Base-by-base conservation (phyloP, 2,329 filamentous ascomycete species). In the Neophaeococcomyces aloes region DNA sequence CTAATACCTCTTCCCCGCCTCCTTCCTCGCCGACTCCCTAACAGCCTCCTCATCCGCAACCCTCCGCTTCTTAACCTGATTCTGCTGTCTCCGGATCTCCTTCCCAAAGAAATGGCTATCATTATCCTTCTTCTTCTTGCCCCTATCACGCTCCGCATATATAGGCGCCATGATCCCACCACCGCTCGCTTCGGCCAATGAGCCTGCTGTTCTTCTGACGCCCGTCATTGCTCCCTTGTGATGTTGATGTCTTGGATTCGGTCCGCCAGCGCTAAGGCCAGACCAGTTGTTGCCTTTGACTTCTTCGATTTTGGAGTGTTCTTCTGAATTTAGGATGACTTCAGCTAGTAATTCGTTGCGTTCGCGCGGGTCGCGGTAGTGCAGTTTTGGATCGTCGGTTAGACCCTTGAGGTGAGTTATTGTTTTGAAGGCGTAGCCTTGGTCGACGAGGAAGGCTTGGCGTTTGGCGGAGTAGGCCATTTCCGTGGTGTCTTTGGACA, bases 341-440 rank as follows among this genome's bases (percentile, higher is more conserved):
- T 93, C 85, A 53, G 88, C 81, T 1, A 98, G 73, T 19, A 96
- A 73, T 61, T 94, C 87, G 36, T 86, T 81, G 3, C 87, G 80
- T 57, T 94, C 87, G 5, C 77, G 70, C 0, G 86, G 75, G 1
- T 85, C 85, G 2, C 77, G 77, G 60, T 93, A 96, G 2, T 81
- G 83, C 1, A 98, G 74, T 0, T 80, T 79, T 0, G 83, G 79
- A 42, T 89, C 82, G 47, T 85, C 77, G 48, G 95, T 86, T 51
- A 98, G 86, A 39, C 89, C 91, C 57, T 88, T 82, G 6, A 98
- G 73, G 58, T 94, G 86, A 0, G 91, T 98, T 61, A 98, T 98
- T 49, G 96, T 89, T 61, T 96, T 96, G 74, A 98, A 98, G 0
- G 91, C 89, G 61, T 98, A 98, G 7, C 91, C 91, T 64, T 98